Evolutionary conservation across 495 filamentous ascomycete genomes (phyloP), one percentile per base, ranked within the genome.

Genomic region (Aspergillus mulundensis): DNA sequence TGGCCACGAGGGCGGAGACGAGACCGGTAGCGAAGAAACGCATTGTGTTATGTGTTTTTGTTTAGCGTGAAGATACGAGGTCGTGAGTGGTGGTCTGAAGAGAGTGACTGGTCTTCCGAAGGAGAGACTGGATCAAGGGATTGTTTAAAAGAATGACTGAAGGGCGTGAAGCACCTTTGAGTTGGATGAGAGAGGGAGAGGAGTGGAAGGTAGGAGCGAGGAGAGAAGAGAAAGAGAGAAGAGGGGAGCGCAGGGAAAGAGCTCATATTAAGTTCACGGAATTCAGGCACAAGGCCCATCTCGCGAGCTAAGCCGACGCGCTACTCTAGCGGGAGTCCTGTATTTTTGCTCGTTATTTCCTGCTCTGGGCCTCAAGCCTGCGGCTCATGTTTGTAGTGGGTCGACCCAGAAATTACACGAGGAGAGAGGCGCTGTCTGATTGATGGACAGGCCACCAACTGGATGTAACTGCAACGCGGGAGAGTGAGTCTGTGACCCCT

Each of bases 21-120:
- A 81, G 47, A 47, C 76, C 63, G 46, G 74, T 57, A 44, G 66
- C 58, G 57, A 78, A 71, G 70, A 81, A 76, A 65, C 72, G 78
- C 82, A 85, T 85, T 63, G 64, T 82, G 61, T 46, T 34, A 57
- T 61, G 36, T 54, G 44, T 50, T 32, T 36, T 46, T 39, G 56
- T 1, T 39, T 51, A 51, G 47, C 34, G 57, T 57, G 52, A 49
- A 45, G 54, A 47, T 58, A 36, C 52, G 24, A 50, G 51, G 45
- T 56, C 50, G 49, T 42, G 5, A 36, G 32, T 11, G 32, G 32
- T 10, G 32, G 12, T 36, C 7, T 54, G 53, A 64, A 67, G 61
- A 56, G 61, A 72, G 48, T 54, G 65, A 66, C 66, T 61, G 53
- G 34, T 50, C 34, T 39, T 23, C 25, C 19, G 57, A 63, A 58